Percentiles rank a stretch among this genome's conserved stretches.
Conservation (phyloP, 2,329 filamentous ascomycete species). For the Drechmeria coniospora region DNA sequence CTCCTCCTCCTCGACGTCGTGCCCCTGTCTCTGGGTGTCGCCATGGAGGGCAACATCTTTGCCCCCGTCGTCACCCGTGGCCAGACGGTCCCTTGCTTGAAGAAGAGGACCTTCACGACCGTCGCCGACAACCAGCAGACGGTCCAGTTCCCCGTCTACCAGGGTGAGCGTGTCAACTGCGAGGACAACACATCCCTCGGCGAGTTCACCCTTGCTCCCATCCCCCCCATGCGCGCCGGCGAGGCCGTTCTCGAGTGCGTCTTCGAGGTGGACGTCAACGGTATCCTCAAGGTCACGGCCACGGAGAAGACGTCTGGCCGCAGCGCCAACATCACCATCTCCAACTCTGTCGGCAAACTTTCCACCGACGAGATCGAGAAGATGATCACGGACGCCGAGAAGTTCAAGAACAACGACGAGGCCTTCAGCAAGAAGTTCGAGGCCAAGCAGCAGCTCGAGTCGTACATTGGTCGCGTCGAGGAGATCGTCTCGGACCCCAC, state of each 20-base stretch:
- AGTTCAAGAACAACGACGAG: conserved; percentile 97
- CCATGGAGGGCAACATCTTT: conserved; percentile 99
- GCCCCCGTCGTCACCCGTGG: conserved; percentile 79
- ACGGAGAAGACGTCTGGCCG: conserved; percentile 98
- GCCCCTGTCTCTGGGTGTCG: conserved; percentile 92
- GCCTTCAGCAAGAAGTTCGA: conserved; percentile 99
- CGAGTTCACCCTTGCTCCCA: conserved; percentile 89
- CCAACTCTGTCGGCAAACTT: conserved; percentile 98
- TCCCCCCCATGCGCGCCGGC: conserved; percentile 78
- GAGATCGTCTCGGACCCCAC: conserved; percentile 96
- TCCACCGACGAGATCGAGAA: conserved; percentile 88
- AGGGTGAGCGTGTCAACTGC: conserved; percentile 96
- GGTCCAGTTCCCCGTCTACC: conserved; percentile 74
- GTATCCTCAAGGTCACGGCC: conserved; percentile 98
- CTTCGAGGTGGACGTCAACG: conserved; percentile 99
- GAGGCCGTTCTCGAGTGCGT: conserved; percentile 95
- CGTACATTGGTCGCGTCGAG: conserved; percentile 96
- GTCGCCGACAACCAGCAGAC: conserved; percentile 57
- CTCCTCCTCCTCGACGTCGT: conserved; percentile 92
- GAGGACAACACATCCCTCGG: conserved; percentile 96
- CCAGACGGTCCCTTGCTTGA: conserved; percentile 60
- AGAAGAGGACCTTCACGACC: conserved; percentile 82
- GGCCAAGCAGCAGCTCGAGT: conserved; percentile 97
- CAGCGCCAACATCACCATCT: conserved; percentile 98
- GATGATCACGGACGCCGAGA: conserved; percentile 94